Evolutionary conservation across 169 alveolate genomes (phyloP), one percentile per base, ranked within the genome.

Genomic region (Plasmodium yoelii): DNA sequence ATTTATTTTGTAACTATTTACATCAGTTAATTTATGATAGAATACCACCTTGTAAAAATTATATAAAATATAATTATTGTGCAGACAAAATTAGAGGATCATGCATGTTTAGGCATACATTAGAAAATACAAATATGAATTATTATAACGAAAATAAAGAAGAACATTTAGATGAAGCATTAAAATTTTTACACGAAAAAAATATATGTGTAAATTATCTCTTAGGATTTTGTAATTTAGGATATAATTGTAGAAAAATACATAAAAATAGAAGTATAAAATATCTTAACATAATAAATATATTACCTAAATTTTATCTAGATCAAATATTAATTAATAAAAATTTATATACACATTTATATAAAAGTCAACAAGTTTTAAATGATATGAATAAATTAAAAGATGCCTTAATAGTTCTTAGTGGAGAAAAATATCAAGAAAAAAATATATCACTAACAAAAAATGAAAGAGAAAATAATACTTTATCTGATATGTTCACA

Each of bases 1-100:
- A 97, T 53, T 97, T 96, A 61, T 94, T 92, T 80, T 97, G 99
- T 88, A 98, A 97, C 72, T 97, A 96, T 88, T 89, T 97, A 15
- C 99, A 97, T 70, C 97, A 96, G 28, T 88, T 93, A 18, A 97
- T 94, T 13, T 91, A 93, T 87, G 94, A 96, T 15, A 88, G 98
- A 71, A 96, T 96, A 96, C 98, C 98, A 22, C 94, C 97, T 13
- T 96, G 98, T 74, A 93, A 94, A 67, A 94, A 91, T 47, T 93
- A 88, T 65, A 92, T 93, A 53, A 96, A 96, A 80, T 93, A 93
- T 73, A 93, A 96, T 15, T 93, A 91, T 64, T 96, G 98, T 92
- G 92, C 94, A n/a, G 98, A 94, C 28, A 94, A 93, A 47, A 92
- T 92, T 53, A 92, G 98, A 15, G 97, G 96, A 12, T 95, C 92